A percentile compares a stretch with the other conserved stretches of the same genome.
Conservation (phyloP, 2,329 filamentous ascomycete species). For the Monosporascus ibericus region DNA sequence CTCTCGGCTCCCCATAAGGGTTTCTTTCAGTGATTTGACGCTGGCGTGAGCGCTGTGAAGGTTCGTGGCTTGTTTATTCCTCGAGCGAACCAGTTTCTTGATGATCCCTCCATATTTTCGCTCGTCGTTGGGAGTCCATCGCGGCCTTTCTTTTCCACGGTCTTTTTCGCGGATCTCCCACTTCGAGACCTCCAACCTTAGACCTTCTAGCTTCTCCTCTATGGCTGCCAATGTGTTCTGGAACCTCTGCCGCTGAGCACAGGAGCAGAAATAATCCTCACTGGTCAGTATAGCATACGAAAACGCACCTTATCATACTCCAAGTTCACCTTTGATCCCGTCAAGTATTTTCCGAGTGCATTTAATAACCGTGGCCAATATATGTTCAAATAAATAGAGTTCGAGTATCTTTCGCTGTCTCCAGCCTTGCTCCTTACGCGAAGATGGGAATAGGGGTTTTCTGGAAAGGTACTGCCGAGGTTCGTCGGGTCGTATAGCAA, state of each 20-base stretch:
- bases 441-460: not conserved
- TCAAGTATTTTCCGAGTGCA: conserved; percentile 8
- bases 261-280: conserved; percentile 2
- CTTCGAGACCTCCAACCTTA: conserved; percentile 12
- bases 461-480: no score
- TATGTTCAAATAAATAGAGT: conserved; percentile 16
- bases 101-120: conserved; percentile 19
- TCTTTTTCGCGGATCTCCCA: conserved; percentile 22
- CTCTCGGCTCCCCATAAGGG: not conserved
- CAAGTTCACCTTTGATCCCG: conserved; percentile 3
- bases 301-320: not conserved
- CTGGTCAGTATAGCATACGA: conserved; percentile 1
- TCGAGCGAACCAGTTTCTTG: conserved; percentile 2
- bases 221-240: conserved; percentile 14
- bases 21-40: conserved; percentile 1
- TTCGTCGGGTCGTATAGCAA: no score
- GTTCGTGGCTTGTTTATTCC: conserved; percentile 1
- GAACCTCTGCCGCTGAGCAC: conserved; percentile 10
- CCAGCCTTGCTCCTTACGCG: conserved; percentile 11
- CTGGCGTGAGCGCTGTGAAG: conserved; percentile 1
- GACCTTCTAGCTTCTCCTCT: conserved; percentile 12
- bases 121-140: conserved; percentile 27
- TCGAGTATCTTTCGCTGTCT: conserved; percentile 25
- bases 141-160: conserved; percentile 18
- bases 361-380: not conserved